Evolutionary conservation across 345 rosid genomes (phyloP).

Genomic region (Aethionema arabicum): DNA sequence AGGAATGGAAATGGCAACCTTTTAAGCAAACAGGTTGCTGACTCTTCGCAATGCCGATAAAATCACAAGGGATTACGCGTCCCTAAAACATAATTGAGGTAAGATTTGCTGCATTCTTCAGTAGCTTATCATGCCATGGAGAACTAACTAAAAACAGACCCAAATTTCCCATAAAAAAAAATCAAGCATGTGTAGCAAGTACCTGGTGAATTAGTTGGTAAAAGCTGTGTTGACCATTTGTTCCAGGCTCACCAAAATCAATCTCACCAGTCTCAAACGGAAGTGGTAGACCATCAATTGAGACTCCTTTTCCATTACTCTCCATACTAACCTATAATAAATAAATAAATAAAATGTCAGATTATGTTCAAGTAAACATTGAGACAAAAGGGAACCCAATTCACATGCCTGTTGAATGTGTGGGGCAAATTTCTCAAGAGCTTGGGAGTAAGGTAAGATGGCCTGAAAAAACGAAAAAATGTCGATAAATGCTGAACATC

Average conservation of each 20-base stretch:
- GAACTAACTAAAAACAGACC: slow-evolving; percentile 2
- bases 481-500: slow-evolving; percentile 5
- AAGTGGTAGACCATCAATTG: slow-evolving; percentile 85
- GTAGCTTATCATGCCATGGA: neutral
- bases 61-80: slow-evolving; percentile 91
- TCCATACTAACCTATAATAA: slow-evolving; percentile 90
- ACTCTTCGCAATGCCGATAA: slow-evolving; percentile 80
- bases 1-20: slow-evolving; percentile 43
- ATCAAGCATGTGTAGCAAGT: neutral
- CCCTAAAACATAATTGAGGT: slow-evolving; percentile 49
- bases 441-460: slow-evolving; percentile 92
- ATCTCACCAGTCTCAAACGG: slow-evolving; percentile 91
- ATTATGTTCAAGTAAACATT: slow-evolving; percentile 3
- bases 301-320: slow-evolving; percentile 98
- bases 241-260: slow-evolving; percentile 99
- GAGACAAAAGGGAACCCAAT: neutral
- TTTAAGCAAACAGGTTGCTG: slow-evolving; percentile 91
- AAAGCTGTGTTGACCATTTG: slow-evolving; percentile 98
- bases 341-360: neutral
- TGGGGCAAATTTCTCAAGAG: slow-evolving; percentile 92
- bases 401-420: slow-evolving; percentile 87
- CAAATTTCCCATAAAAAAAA: neutral
- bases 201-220: slow-evolving; percentile 99
- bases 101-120: slow-evolving; percentile 7
- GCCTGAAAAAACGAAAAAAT: slow-evolving; percentile 56